Conservation (phyloP, 2,329 filamentous ascomycete genomes). For the Fusarium marasasianum region DNA sequence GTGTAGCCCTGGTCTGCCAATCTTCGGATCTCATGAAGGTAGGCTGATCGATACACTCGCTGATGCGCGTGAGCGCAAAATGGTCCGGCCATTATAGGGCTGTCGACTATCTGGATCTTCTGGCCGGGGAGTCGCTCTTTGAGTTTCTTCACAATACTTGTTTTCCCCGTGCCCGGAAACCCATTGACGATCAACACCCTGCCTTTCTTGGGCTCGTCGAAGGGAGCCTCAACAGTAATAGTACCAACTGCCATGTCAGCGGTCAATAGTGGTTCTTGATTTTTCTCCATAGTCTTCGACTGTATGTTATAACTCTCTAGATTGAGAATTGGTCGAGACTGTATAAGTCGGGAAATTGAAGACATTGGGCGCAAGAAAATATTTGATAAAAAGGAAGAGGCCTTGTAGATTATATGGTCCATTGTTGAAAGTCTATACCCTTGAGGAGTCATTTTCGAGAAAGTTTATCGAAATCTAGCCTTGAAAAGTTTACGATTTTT, state of each 20-base stretch:
- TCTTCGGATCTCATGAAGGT: slow-evolving; percentile 16
- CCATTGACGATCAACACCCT: slow-evolving; percentile 25
- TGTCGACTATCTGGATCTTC: slow-evolving; percentile 7
- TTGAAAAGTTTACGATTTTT: background rate
- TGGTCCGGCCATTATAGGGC: slow-evolving; percentile 4
- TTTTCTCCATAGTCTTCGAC: background rate
- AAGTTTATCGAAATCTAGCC: background rate
- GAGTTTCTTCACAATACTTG: background rate
- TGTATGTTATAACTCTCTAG: background rate
- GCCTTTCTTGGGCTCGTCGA: background rate
- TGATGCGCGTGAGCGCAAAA: background rate
- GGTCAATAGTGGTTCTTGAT: background rate
- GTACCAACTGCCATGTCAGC: background rate
- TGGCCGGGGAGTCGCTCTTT: background rate
- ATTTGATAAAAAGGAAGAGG: background rate
- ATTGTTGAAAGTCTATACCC: background rate
- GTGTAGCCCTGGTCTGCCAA: background rate
- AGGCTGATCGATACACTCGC: slow-evolving; percentile 6
- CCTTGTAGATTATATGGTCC: background rate
- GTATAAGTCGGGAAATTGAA: background rate
- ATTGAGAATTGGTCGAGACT: background rate
- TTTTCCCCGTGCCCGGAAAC: background rate
- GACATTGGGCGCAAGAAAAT: background rate
- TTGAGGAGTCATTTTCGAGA: background rate
- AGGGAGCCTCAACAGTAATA: background rate